Evolutionary conservation across 2,329 filamentous ascomycete species (phyloP), one percentile per base, ranked within the genome.

Genomic region (Dendrostoma leiphaemia): DNA sequence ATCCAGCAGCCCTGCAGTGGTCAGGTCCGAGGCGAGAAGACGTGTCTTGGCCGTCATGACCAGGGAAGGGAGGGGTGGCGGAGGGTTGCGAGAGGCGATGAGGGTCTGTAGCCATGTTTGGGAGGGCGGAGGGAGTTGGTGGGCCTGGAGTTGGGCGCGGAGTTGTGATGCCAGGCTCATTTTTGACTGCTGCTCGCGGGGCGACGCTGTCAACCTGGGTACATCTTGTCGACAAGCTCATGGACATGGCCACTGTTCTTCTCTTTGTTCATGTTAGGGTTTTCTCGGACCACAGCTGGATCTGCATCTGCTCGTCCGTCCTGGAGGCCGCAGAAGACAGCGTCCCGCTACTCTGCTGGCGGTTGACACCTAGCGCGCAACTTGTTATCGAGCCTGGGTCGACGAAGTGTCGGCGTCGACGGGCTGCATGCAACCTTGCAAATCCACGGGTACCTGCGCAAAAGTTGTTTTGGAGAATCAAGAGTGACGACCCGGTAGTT

Each of bases 11-110:
- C 66, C 71, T 0, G 86, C 80, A 3, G 76, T 73, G 1, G 87
- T 86, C 59, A 97, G 82, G 72, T 97, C 90, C 34, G 86, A 82
- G 28, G 86, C 82, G 5, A 97, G 81, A 10, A 97, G 76, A 51
- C 91, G 90, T 62, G 91, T 88, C 60, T 89, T 84, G 34, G 89
- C 89, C 2, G 91, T 94, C 58, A 91, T 89, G 53, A 89, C 77
- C 19, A 96, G 78, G 4, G 88, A 87, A 26, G 84, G 81, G 1
- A 91, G 71, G 0, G 89, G 86, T 1, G 83, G 84, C 15, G 77
- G 75, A 41, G 74, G 80, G 67, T 61, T 80, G 70, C 69, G 80
- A 15, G 79, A 75, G 9, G 80, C 71, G 55, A 88, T 67, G 66
- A 93, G 84, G 53, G 72, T 73, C 54, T 77, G 75, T 26, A 94